phyloP scores from a whole-genome alignment of 495 filamentous ascomycete genomes.

The Tuber calosporum region DNA sequence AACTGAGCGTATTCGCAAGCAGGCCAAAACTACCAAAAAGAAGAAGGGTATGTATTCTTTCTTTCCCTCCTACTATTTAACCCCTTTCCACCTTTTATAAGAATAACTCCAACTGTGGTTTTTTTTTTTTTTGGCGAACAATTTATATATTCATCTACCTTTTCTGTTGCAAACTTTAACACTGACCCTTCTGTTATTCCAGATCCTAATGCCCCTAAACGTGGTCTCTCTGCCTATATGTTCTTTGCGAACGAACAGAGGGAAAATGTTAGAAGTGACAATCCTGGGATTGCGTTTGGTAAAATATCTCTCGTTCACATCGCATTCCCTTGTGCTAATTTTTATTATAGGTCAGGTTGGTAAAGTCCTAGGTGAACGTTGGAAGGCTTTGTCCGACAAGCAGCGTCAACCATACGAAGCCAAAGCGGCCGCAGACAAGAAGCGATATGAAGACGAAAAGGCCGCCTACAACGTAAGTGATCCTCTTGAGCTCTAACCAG shows the following conservation, averaged over 20 bases:
- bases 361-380: conserved; percentile 92
- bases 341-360: conserved; percentile 72
- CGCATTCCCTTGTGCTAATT: neutral
- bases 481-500: conserved; percentile 19
- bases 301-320: conserved; percentile 40
- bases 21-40: conserved; percentile 54
- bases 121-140: neutral
- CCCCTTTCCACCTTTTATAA: neutral
- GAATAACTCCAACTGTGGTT: conserved; percentile 11
- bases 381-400: conserved; percentile 88
- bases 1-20: conserved; percentile 58
- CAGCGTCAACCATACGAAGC: conserved; percentile 88
- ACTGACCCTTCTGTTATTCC: conserved; percentile 12
- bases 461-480: conserved; percentile 73
- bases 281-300: conserved; percentile 97
- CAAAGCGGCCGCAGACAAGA: conserved; percentile 94
- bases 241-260: conserved; percentile 99
- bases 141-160: neutral
- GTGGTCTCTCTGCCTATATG: conserved; percentile 99
- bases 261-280: conserved; percentile 95
- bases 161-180: conserved; percentile 19
- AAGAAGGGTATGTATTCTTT: conserved; percentile 64
- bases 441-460: conserved; percentile 98
- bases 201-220: conserved; percentile 99
- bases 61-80: conserved; percentile 28